These are phyloP conservation scores for Citrus australasica DNA, from an alignment of 345 rosid species.

Conservation along the genomic window DNA sequence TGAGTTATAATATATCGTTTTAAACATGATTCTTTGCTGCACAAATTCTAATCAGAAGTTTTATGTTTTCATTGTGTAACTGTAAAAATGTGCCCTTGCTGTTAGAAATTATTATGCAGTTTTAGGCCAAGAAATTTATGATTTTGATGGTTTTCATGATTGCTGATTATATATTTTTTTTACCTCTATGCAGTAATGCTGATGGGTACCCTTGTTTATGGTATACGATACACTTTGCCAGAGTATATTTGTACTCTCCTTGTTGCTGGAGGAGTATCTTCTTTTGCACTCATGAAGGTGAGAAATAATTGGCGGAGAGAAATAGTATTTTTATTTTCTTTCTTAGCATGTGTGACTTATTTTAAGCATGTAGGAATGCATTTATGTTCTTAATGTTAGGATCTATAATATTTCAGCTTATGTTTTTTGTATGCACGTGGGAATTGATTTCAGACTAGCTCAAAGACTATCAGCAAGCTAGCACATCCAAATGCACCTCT, in stretches of 20 bases:
- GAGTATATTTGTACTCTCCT: constrained; percentile 82
- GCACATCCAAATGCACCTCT: constrained; percentile 95
- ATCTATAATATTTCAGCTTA: not conserved
- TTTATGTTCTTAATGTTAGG: not conserved
- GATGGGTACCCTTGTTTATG: constrained; percentile 90
- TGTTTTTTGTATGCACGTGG: not conserved
- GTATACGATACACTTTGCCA: constrained; percentile 70
- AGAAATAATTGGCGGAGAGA: not conserved
- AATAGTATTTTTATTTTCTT: not conserved
- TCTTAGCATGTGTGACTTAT: not conserved
- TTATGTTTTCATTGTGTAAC: not conserved
- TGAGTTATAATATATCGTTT: constrained; percentile 10
- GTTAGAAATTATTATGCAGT: not conserved
- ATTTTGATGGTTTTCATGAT: not conserved
- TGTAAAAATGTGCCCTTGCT: not conserved
- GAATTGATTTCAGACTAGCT: constrained; percentile 67
- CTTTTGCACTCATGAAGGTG: constrained; percentile 89
- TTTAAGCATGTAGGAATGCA: not conserved
- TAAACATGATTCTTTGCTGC: not conserved
- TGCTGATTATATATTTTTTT: constrained; percentile 17
- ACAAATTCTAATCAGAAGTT: not conserved
- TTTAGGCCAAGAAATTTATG: not conserved
- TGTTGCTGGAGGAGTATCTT: constrained; percentile 92
- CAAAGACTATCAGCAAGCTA: constrained; percentile 89
- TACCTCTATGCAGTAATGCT: constrained; percentile 68